A percentile compares a stretch with the other conserved stretches of the same genome.
These are phyloP conservation scores for Daldinia concentrica DNA, from an alignment of 495 filamentous ascomycete genomes.

Conservation along the genomic window DNA sequence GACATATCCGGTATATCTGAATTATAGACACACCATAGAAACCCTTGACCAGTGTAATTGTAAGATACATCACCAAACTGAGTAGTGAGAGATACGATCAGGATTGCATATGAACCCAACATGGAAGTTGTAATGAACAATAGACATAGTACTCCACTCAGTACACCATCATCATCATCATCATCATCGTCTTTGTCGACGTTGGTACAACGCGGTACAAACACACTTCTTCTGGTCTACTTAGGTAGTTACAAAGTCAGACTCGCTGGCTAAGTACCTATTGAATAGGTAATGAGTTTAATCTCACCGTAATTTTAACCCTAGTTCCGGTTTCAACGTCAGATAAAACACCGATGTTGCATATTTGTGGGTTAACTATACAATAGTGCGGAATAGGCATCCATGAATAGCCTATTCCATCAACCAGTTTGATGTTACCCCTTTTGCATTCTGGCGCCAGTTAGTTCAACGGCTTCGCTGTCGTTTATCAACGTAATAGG, in stretches of 20 bases:
- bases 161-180: background rate
- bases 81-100: background rate
- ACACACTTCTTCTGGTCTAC: background rate
- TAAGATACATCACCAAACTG: background rate
- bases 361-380: background rate
- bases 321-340: background rate
- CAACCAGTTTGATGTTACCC: background rate
- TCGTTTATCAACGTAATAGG: background rate
- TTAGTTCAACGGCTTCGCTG: background rate
- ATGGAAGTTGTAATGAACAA: background rate
- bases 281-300: background rate
- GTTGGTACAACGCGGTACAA: background rate
- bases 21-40: background rate
- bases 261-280: background rate
- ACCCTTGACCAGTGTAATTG: background rate
- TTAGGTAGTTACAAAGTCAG: background rate
- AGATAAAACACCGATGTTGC: background rate
- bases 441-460: background rate
- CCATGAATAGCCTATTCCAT: background rate
- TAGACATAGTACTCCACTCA: background rate
- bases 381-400: background rate
- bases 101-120: background rate
- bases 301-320: background rate
- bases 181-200: background rate
- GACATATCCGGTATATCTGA: background rate